phyloP scores from a whole-genome alignment of 2,329 filamentous ascomycete genomes.

The Colletotrichum tanaceti region DNA sequence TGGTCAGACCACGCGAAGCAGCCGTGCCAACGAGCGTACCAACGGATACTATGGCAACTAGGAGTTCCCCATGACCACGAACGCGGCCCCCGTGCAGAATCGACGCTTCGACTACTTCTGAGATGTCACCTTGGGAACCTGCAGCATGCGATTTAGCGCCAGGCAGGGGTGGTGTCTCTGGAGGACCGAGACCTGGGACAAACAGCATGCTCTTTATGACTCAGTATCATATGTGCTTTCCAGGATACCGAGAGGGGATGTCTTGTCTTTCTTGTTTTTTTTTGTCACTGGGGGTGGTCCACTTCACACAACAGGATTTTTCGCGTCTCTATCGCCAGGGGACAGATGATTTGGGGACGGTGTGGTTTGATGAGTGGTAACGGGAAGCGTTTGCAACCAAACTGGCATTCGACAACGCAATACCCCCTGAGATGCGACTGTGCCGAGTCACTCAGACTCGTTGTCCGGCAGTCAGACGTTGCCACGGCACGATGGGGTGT shows the following conservation, averaged over 20 bases:
- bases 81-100: conserved; percentile 30
- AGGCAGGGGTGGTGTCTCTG: neutral
- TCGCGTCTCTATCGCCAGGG: conserved; percentile 12
- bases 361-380: conserved; percentile 3
- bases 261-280: conserved; percentile 23
- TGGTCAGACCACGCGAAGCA: conserved; percentile 33
- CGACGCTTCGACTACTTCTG: conserved; percentile 28
- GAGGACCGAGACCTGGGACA: conserved; percentile 12
- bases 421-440: conserved; percentile 4
- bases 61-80: conserved; percentile 26
- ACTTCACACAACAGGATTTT: conserved; percentile 22
- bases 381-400: conserved; percentile 26
- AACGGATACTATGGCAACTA: conserved; percentile 42
- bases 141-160: neutral
- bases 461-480: conserved; percentile 1
- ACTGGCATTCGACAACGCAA: conserved; percentile 11
- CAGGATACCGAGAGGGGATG: conserved; percentile 35
- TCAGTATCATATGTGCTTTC: conserved; percentile 30
- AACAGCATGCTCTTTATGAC: conserved; percentile 26
- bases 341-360: neutral
- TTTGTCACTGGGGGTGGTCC: conserved; percentile 11
- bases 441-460: conserved; percentile 20
- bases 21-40: conserved; percentile 21
- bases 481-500: conserved; percentile 6
- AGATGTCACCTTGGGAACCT: conserved; percentile 10